Base-by-base conservation (phyloP, 1,139 yeast species). In the Keqinozyma sinolaborantium region DNA sequence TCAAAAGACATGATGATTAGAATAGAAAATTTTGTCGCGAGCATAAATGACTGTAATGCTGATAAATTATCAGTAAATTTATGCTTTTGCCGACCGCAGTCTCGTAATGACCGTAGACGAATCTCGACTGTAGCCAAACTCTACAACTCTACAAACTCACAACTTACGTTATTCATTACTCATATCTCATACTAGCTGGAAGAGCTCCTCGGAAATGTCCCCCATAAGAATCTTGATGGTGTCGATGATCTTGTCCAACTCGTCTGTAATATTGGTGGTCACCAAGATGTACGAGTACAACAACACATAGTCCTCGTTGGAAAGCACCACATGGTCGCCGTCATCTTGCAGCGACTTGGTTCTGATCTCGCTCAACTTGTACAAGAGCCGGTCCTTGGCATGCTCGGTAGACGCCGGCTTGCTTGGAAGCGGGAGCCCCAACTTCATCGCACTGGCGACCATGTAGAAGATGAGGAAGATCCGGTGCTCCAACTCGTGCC, bases 321-420 rank as follows among this genome's bases (percentile, higher is more conserved):
- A 67, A 50, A 69, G 58, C 23, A 43, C 49, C 16, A 16, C 9
- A 7, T 34, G 21, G 1, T 31, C 24, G 18, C 42, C 28, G 5
- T 53, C 44, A 3, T 41, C 39, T 6, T 43, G 39, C 13, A 42
- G 30, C 16, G 54, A 40, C 47, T 51, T 48, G 5, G 56, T 51
- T 34, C 83, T 53, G 9, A 77, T 64, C 36, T 74, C 77, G 35
- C 72, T 74, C 41, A 84, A 62, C 45, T 83, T 83, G 29, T 68
- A 72, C 44, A 84, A 63, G 62, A 85, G 66, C 23, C 90, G 58
- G 40, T 81, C 86, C 47, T 79, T 76, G 0, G 95, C 83, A 51
- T 81, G 85, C 30, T 77, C 85, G 0, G 87, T 81, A 0, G 87
- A 79, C 1, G 94, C 94, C 4, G 90, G 81, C 44, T 79, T 80